Percentiles rank a stretch among this genome's conserved stretches.
Conservation (phyloP, 192 early-diverging fungal genomes). For the Umbelopsis sp. region DNA sequence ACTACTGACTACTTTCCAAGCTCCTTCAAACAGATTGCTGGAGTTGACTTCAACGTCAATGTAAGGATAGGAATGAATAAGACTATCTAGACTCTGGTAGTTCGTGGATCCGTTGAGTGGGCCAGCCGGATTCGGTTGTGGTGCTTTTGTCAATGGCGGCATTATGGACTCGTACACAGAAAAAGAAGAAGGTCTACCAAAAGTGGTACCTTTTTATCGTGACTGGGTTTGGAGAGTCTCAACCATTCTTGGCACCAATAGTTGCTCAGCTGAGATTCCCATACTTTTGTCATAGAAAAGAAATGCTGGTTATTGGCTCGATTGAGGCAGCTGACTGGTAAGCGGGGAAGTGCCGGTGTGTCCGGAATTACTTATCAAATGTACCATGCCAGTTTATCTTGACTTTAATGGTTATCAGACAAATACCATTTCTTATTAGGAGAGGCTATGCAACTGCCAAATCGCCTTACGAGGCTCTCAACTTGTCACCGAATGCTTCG, state of each 20-base stretch:
- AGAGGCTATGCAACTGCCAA: slow-evolving; percentile 8
- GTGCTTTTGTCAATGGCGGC: slow-evolving; percentile 8
- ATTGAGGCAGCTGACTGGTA: too few relatives aligned
- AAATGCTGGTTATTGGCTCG: too few relatives aligned
- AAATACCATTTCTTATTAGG: background rate
- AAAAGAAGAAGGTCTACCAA: too few relatives aligned
- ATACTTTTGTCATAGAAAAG: too few relatives aligned
- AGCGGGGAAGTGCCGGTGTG: too few relatives aligned
- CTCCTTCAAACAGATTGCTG: slow-evolving; percentile 65
- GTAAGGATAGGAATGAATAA: slow-evolving; percentile 34
- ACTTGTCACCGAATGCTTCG: slow-evolving; percentile 24
- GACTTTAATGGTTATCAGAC: background rate
- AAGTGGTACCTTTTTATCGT: too few relatives aligned
- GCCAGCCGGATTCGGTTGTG: background rate
- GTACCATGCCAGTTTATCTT: background rate
- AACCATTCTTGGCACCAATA: too few relatives aligned
- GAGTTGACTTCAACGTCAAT: slow-evolving; percentile 57
- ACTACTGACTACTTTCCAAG: slow-evolving; percentile 49
- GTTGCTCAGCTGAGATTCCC: too few relatives aligned
- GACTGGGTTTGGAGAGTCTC: too few relatives aligned
- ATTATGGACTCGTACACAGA: background rate
- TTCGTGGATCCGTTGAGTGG: background rate
- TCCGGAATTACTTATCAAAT: too few relatives aligned
- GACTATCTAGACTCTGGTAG: background rate
- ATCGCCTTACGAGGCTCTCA: slow-evolving; percentile 34